Evolutionary conservation across 306 rosid genomes (phyloP), one percentile per base, ranked within the genome.

Genomic region (Vigna hirtella): DNA sequence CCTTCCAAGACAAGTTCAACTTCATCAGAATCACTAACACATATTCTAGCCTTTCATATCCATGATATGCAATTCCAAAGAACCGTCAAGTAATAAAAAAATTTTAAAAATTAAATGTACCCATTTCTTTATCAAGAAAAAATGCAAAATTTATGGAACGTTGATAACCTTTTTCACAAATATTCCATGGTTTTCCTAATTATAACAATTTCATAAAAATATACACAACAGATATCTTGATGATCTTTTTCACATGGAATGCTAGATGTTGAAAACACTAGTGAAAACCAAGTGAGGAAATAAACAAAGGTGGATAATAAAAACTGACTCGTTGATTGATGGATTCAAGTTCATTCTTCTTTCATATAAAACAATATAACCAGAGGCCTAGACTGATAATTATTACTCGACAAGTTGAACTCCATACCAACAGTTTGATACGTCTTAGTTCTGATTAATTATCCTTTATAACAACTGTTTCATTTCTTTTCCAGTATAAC

Each of bases 1-100:
- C 90, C 97, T 94, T 79, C 80, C 83, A 83, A 77, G 70, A 66
- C 73, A 43, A 76, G 72, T 76, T 48, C 82, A 80, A 77, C 78
- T 77, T 71, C 70, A 58, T 86, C 26, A 63, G 68, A 82, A 68
- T 68, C 52, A 80, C 28, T 52, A 62, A 53, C 51, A 51, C 56
- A 70, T 40, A 74, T 26, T 70, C 34, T 52, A 66, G n/a, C 49
- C 20, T 68, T 71, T 59, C 26, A 6, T 30, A 48, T 78, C 28
- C 72, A 66, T 71, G 42, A 77, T 64, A 70, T 48, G 79, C 71
- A 52, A 76, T 79, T 62, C 71, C 28, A 18, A 9, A 17, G 53
- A 64, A 57, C n/a, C 61, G 53, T 70, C 18, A 47, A 4, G 63
- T 18, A 62, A 73, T 45, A 47, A 22, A 75, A 51, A 79, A 42